Percentiles rank a stretch among this genome's conserved stretches.
phyloP scores from a whole-genome alignment of 164 flowering plant species.

The Vitis vinifera region DNA sequence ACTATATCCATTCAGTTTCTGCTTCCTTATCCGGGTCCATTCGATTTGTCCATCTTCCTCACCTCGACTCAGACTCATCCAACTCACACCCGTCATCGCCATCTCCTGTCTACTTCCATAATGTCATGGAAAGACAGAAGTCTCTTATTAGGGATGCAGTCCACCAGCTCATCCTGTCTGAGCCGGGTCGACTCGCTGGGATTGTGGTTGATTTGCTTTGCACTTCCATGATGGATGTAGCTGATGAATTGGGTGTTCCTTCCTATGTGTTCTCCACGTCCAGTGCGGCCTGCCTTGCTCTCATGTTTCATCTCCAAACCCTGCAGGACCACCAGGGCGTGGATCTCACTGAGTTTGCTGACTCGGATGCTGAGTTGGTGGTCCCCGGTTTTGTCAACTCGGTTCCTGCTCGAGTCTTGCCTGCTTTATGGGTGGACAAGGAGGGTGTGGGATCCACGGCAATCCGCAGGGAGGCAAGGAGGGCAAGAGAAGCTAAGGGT shows the following conservation, averaged over 20 bases:
- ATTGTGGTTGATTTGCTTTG: background rate
- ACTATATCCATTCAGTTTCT: background rate
- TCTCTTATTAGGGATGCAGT: background rate
- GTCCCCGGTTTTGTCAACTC: too few species aligned
- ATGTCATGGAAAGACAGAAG: background rate
- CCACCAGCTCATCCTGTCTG: background rate
- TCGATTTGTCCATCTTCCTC: background rate
- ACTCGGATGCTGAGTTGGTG: too few species aligned
- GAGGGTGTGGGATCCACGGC: background rate
- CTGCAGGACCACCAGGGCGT: background rate
- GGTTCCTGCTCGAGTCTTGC: background rate
- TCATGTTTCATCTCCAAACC: background rate
- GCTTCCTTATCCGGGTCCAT: background rate
- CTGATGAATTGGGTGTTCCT: background rate
- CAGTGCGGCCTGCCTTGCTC: constrained; percentile 5
- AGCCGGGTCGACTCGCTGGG: background rate
- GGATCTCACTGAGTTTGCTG: background rate
- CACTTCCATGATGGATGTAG: background rate
- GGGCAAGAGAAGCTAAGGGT: background rate
- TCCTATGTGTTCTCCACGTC: constrained; percentile 3
- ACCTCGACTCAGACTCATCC: background rate
- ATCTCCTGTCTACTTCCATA: background rate
- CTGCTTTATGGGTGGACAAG: background rate
- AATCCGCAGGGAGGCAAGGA: background rate
- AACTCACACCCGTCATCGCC: background rate